Percentiles rank a stretch among this genome's conserved stretches.
phyloP scores from a whole-genome alignment of 805 yeast species.

The Metschnikowia continentalis region DNA sequence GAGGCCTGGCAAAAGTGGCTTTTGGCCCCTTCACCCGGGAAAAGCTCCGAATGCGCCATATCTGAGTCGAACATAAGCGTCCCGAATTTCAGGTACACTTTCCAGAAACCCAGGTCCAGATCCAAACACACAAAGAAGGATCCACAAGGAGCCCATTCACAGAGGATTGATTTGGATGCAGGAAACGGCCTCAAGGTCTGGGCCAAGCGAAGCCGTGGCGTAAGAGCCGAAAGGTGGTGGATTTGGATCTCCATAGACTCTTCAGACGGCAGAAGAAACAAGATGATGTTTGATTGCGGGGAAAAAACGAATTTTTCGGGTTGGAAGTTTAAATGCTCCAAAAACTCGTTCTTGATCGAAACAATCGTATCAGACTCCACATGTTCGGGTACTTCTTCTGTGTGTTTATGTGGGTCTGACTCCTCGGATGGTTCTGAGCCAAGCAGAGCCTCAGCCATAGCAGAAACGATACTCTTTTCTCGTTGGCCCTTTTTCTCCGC shows the following conservation, averaged over 20 bases:
- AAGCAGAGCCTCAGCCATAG: too few relatives aligned
- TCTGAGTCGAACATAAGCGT: conserved; percentile 25
- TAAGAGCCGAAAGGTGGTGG: neutral
- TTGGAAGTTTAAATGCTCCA: conserved; percentile 6
- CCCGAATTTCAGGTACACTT: conserved; percentile 33
- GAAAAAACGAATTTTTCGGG: conserved; percentile 11
- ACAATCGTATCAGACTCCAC: neutral
- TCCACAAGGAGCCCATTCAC: conserved; percentile 37
- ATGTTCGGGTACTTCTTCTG: neutral
- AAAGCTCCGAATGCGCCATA: conserved; percentile 1
- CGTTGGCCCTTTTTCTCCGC: neutral
- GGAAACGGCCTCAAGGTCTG: neutral
- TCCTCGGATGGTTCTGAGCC: neutral
- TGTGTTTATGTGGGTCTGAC: neutral
- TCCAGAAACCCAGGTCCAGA: conserved; percentile 25
- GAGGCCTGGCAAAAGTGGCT: conserved; percentile 25
- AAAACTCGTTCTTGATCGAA: conserved; percentile 3
- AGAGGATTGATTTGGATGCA: neutral
- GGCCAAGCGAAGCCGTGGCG: neutral
- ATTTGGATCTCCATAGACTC: neutral
- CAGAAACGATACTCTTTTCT: too few relatives aligned
- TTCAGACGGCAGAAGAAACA: conserved; percentile 1
- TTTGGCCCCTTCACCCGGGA: neutral
- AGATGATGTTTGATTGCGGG: conserved; percentile 14
- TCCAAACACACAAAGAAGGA: conserved; percentile 24